phyloP scores from a whole-genome alignment of 441 rosid genomes.

The Gossypium trilobum region DNA sequence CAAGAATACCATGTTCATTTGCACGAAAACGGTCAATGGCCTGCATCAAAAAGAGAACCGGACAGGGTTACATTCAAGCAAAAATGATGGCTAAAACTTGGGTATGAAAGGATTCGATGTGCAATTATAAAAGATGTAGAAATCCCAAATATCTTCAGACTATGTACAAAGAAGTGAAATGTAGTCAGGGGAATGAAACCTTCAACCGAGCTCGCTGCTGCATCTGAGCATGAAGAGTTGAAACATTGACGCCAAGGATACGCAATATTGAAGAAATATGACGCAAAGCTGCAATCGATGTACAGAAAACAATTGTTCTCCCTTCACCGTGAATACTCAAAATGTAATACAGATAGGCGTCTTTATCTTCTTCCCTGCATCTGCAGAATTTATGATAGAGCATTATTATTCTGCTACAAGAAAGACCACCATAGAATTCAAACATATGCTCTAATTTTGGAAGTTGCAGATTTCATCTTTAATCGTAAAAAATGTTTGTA shows the following conservation, averaged over 20 bases:
- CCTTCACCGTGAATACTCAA: slow-evolving; percentile 92
- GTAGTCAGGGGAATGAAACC: slow-evolving; percentile 31
- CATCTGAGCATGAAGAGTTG: slow-evolving; percentile 86
- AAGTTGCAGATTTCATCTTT: background rate
- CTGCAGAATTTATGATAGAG: slow-evolving; percentile 33
- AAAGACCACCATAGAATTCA: background rate
- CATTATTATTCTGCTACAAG: slow-evolving; percentile 1
- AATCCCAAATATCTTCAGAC: background rate
- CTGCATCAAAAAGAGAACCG: slow-evolving; percentile 31
- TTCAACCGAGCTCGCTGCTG: slow-evolving; percentile 93
- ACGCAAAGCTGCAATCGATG: slow-evolving; percentile 90
- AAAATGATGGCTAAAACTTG: slow-evolving; percentile 11
- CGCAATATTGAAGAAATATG: slow-evolving; percentile 67
- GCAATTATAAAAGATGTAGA: background rate
- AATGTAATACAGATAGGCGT: slow-evolving; percentile 72
- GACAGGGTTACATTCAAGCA: slow-evolving; percentile 5
- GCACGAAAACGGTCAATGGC: slow-evolving; percentile 86
- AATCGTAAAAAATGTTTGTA: background rate
- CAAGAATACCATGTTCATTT: slow-evolving; percentile 67
- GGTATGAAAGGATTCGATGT: background rate
- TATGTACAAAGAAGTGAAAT: background rate
- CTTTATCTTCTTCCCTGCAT: slow-evolving; percentile 85
- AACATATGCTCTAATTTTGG: background rate
- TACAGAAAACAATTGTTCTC: slow-evolving; percentile 86
- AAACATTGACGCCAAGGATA: slow-evolving; percentile 63